These are phyloP conservation scores for Ziziphus jujuba DNA, from an alignment of 306 rosid genomes.

Conservation along the genomic window DNA sequence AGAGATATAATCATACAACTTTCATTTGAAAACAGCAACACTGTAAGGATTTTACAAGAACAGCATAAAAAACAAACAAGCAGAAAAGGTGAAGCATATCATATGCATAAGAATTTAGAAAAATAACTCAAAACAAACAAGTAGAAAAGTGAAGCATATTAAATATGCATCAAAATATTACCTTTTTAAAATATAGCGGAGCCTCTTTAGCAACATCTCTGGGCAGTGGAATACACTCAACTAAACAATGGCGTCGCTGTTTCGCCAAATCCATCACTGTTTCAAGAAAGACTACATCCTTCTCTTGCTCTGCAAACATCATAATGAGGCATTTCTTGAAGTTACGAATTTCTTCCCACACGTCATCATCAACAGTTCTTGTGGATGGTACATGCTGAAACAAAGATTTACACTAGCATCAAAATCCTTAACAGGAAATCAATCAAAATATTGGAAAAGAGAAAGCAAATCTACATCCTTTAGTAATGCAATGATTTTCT, in stretches of 20 bases:
- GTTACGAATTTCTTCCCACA: slow-evolving; percentile 87
- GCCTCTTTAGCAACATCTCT: slow-evolving; percentile 74
- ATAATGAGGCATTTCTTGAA: slow-evolving; percentile 93
- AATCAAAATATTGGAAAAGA: not conserved
- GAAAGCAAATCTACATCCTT: not conserved
- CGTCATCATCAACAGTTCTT: slow-evolving; percentile 67
- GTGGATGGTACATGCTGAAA: slow-evolving; percentile 86
- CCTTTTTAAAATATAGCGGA: slow-evolving; percentile 89
- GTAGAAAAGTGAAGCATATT: not conserved
- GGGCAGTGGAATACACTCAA: slow-evolving; percentile 88
- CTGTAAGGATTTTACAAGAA: too few relatives aligned
- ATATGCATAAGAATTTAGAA: not conserved
- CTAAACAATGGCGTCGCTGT: slow-evolving; percentile 73
- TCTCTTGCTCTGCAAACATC: slow-evolving; percentile 90
- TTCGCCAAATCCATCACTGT: slow-evolving; percentile 85
- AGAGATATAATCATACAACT: too few relatives aligned
- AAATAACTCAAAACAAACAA: slow-evolving; percentile 3
- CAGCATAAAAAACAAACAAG: too few relatives aligned
- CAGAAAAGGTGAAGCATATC: too few relatives aligned
- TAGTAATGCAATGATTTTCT: not conserved
- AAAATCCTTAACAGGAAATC: not conserved
- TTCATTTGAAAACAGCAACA: too few relatives aligned
- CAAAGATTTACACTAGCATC: not conserved
- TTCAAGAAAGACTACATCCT: slow-evolving; percentile 86
- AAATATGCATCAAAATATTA: slow-evolving; percentile 16